Conservation (phyloP, 768 basidiomycete species). For the Rickenella mellea region DNA sequence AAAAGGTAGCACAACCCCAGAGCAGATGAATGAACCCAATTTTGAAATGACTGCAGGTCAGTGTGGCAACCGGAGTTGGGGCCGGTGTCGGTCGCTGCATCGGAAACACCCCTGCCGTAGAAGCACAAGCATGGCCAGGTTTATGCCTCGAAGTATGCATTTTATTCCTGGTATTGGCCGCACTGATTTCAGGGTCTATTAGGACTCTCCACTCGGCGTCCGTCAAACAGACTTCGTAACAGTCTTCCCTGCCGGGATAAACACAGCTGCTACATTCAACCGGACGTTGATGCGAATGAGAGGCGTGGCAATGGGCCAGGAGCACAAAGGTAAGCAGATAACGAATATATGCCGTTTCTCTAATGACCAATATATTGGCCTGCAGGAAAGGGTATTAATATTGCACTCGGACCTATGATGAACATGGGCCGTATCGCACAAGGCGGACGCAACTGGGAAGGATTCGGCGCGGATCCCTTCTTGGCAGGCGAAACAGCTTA, state of each 20-base stretch:
- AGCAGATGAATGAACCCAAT: too few relatives aligned
- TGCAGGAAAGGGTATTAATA: conserved; percentile 84
- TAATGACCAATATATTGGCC: too few relatives aligned
- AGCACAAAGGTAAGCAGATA: conserved; percentile 68
- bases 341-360: too few relatives aligned
- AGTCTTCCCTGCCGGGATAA: conserved; percentile 79
- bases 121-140: conserved; percentile 58
- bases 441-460: conserved; percentile 91
- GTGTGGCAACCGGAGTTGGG: conserved; percentile 57
- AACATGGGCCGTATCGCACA: conserved; percentile 73
- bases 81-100: conserved; percentile 60
- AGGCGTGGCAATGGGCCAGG: conserved; percentile 70
- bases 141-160: conserved; percentile 75
- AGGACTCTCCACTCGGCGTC: conserved; percentile 74
- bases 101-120: conserved; percentile 48
- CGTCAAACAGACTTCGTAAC: conserved; percentile 66
- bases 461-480: conserved; percentile 89
- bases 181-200: too few relatives aligned
- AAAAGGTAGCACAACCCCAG: too few relatives aligned
- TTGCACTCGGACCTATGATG: conserved; percentile 77
- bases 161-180: too few relatives aligned
- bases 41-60: too few relatives aligned
- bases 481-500: conserved; percentile 53
- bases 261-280: conserved; percentile 76
- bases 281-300: conserved; percentile 68